phyloP scores from a whole-genome alignment of 495 filamentous ascomycete genomes.

The Aspergillus taichungensis region DNA sequence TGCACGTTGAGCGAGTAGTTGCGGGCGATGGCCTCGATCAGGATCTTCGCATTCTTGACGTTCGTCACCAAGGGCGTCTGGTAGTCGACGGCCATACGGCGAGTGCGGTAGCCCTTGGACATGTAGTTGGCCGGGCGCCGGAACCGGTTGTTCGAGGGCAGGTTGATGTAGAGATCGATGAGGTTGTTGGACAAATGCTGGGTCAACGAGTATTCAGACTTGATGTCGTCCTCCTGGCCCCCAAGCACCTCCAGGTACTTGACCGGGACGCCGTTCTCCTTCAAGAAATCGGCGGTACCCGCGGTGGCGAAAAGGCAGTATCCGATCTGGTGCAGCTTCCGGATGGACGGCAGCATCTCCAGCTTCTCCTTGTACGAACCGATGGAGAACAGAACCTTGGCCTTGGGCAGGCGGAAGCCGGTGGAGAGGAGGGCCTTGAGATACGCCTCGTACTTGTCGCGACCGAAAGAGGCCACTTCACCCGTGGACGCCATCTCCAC shows the following conservation, averaged over 20 bases:
- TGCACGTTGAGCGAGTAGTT: conserved; percentile 76
- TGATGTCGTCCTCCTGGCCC: conserved; percentile 64
- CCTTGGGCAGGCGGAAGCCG: conserved; percentile 92
- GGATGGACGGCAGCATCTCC: conserved; percentile 89
- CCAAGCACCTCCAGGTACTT: conserved; percentile 84
- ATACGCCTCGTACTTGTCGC: conserved; percentile 95
- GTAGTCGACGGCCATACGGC: conserved; percentile 98
- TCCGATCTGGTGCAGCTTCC: conserved; percentile 77
- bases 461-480: conserved; percentile 93
- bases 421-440: conserved; percentile 92
- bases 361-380: conserved; percentile 96
- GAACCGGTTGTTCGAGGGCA: conserved; percentile 96
- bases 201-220: conserved; percentile 91
- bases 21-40: conserved; percentile 88
- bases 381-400: conserved; percentile 90
- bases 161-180: conserved; percentile 97
- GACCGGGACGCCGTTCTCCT: conserved; percentile 80
- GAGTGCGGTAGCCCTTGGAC: conserved; percentile 90
- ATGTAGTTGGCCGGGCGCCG: conserved; percentile 94
- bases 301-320: conserved; percentile 94
- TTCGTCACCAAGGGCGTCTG: conserved; percentile 96
- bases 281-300: conserved; percentile 91
- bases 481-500: conserved; percentile 99
- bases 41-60: conserved; percentile 96
- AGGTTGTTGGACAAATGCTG: conserved; percentile 94